Percentiles rank a stretch among this genome's conserved stretches.
These are phyloP conservation scores for Microstegium vimineum DNA, from an alignment of 176 grass and related monocot genomes.

Conservation along the genomic window DNA sequence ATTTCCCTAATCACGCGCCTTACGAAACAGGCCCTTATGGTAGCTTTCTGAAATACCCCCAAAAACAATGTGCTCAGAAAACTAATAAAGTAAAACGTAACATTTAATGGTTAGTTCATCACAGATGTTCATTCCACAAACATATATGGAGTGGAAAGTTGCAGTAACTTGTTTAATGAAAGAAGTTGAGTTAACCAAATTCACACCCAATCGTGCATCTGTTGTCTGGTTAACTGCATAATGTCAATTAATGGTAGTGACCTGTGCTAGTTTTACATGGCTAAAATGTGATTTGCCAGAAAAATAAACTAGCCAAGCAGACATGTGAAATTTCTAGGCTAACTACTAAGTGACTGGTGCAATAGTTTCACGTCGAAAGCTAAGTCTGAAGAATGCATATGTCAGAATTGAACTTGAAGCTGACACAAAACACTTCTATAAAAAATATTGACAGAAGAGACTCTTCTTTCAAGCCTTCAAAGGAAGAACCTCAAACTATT, in stretches of 20 bases:
- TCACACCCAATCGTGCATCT: not conserved
- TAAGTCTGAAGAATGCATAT: not conserved
- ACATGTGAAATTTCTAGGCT: not conserved
- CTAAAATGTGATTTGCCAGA: not conserved
- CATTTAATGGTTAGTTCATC: not conserved
- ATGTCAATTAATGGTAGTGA: not conserved
- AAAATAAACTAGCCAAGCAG: not conserved
- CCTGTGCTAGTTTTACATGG: not conserved
- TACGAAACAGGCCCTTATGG: slow-evolving; percentile 14
- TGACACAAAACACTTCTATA: not conserved
- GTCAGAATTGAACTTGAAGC: not conserved
- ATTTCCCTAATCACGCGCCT: slow-evolving; percentile 28
- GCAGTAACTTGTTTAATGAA: not conserved
- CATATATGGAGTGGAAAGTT: not conserved
- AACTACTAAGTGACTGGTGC: not conserved
- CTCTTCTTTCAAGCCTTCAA: not conserved
- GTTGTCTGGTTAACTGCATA: not conserved
- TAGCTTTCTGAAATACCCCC: slow-evolving; percentile 34
- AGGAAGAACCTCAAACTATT: not conserved
- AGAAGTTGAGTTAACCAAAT: not conserved
- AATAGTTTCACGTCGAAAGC: not conserved
- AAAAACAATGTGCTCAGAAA: not conserved
- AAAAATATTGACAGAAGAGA: not conserved
- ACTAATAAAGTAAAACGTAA: not conserved
- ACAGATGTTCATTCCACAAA: not conserved